Evolutionary conservation across 1,284 basidiomycete genomes (phyloP), one percentile per base, ranked within the genome.

Genomic region (Sphagnurus paluster): DNA sequence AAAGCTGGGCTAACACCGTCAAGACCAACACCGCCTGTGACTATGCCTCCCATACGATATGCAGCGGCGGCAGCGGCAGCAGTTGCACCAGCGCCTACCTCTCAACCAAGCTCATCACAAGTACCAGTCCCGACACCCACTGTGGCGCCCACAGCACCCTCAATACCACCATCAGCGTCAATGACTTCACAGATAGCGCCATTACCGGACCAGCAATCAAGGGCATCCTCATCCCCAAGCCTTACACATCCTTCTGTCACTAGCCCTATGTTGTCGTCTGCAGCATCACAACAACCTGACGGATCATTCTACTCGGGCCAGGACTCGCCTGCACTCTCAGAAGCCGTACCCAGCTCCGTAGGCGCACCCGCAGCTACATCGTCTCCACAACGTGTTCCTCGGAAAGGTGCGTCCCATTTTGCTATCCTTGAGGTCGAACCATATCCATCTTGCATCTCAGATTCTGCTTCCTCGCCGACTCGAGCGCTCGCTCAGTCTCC

Each of bases 31-130:
- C 68, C 77, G 25, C 70, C 77, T 56, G 71, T 74, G n/a, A 65
- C 79, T 16, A 63, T 90, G 42, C 88, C 93, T 20, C 90, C 93
- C 8, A 92, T 96, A 61, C 80, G 90, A 40, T 98, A 98, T 61
- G 90, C 95, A 25, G 84, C 92, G 6, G 93, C 93, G 0, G 94
- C 93, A 2, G 93, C 93, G 1, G 93, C 92, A 0, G 91, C 90
- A 3, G 87, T 89, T 11, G 68, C 76, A 14, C 61, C 79, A 38
- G 59, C 75, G 55, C 52, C 75, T 71, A 36, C 67, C 52, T 40
- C 53, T 29, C 54, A 54, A 36, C 16, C 40, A 44, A 46, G 38
- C 17, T 40, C 54, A 17, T 50, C 56, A 19, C 53, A 56, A 29
- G 37, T 46, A 45, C 36, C 48, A 43, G 26, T 46, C 23, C 26